These are phyloP conservation scores for Lactifluus volemus DNA, from an alignment of 768 basidiomycete species.

Conservation along the genomic window DNA sequence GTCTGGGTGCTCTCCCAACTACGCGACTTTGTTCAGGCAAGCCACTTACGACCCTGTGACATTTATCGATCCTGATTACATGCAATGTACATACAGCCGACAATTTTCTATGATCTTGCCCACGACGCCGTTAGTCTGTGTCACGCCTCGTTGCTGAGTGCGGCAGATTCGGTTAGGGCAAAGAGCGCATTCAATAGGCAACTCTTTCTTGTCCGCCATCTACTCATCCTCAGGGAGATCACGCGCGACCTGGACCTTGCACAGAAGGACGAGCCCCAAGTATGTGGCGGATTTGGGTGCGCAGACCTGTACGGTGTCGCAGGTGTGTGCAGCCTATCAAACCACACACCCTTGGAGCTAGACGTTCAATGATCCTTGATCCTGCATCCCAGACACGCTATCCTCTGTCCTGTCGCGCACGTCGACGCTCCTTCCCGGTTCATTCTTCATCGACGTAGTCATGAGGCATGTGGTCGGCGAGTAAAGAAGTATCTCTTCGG, in stretches of 20 bases:
- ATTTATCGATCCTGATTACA: neutral
- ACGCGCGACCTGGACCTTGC: constrained; percentile 63
- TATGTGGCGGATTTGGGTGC: too few species aligned
- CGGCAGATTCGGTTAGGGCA: too few species aligned
- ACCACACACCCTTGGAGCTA: neutral
- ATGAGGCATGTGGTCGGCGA: too few species aligned
- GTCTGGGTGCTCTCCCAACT: constrained; percentile 61
- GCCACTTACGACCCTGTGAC: too few species aligned
- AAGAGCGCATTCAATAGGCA: too few species aligned
- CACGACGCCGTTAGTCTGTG: too few species aligned
- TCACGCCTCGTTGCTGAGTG: too few species aligned
- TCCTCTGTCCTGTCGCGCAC: constrained; percentile 54
- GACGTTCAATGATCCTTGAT: neutral
- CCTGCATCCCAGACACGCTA: constrained; percentile 37
- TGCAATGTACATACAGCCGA: constrained; percentile 32
- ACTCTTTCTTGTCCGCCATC: constrained; percentile 33
- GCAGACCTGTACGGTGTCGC: constrained; percentile 42
- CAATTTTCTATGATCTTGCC: too few species aligned
- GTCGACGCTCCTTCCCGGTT: constrained; percentile 53
- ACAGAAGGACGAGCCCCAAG: too few species aligned
- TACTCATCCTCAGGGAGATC: constrained; percentile 89
- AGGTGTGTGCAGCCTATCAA: constrained; percentile 33
- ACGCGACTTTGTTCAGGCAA: too few species aligned
- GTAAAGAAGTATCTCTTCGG: too few species aligned
- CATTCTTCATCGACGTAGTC: constrained; percentile 61